Conservation (phyloP, 2,329 filamentous ascomycete species). For the Trichoderma sp. region DNA sequence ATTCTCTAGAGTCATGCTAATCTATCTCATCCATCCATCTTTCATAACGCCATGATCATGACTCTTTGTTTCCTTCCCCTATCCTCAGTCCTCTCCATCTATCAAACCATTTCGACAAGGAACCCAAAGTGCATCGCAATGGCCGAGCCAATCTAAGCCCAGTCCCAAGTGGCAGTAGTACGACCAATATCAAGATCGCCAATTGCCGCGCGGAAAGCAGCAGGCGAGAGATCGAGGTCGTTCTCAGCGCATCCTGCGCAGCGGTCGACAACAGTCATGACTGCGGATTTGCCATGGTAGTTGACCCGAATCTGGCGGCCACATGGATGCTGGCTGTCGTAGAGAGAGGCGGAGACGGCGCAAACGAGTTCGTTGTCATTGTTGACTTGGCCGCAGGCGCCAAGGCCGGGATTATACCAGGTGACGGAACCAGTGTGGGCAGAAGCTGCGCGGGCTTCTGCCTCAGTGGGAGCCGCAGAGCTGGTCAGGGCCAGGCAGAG, state of each 20-base stretch:
- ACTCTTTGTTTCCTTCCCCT: neutral
- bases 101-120: neutral
- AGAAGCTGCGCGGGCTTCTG: neutral
- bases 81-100: neutral
- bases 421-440: slow-evolving; percentile 26
- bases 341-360: slow-evolving; percentile 67
- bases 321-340: slow-evolving; percentile 62
- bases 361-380: slow-evolving; percentile 59
- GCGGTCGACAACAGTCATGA: slow-evolving; percentile 68
- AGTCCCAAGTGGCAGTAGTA: slow-evolving; percentile 31
- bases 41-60: neutral
- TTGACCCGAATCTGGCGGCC: slow-evolving; percentile 64
- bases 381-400: slow-evolving; percentile 67
- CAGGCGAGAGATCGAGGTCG: slow-evolving; percentile 52
- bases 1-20: neutral
- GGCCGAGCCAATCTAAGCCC: slow-evolving; percentile 23
- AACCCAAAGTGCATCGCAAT: neutral
- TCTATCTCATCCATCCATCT: neutral
- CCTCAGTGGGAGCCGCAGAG: slow-evolving; percentile 16
- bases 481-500: slow-evolving; percentile 13
- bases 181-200: slow-evolving; percentile 32
- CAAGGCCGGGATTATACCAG: slow-evolving; percentile 66
- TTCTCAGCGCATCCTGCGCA: slow-evolving; percentile 53
- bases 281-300: slow-evolving; percentile 48
- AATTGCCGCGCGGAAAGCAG: slow-evolving; percentile 49